A percentile compares a stretch with the other conserved stretches of the same genome.
Evolutionary conservation across 2,329 filamentous ascomycete species (phyloP).

Genomic region (Penicillium vulpinum): DNA sequence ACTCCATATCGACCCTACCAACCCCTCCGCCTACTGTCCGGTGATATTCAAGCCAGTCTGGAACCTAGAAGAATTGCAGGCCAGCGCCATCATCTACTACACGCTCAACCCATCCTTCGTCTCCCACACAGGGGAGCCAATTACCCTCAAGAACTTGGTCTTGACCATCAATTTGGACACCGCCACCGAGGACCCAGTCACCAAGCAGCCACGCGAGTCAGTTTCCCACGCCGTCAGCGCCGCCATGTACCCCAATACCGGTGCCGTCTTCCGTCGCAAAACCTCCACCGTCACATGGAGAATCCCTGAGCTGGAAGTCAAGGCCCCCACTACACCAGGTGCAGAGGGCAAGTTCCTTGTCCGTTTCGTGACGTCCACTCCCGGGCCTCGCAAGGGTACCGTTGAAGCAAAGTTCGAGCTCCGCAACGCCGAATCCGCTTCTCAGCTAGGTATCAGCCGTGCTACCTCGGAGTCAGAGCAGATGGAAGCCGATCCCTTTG

Average conservation of each 20-base stretch:
- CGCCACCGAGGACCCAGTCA: constrained; percentile 40
- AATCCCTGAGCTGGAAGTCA: constrained; percentile 54
- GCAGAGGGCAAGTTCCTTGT: constrained; percentile 75
- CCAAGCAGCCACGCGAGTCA: constrained; percentile 48
- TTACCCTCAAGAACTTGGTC: constrained; percentile 74
- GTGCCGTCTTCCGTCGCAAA: constrained; percentile 49
- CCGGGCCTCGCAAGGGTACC: constrained; percentile 69
- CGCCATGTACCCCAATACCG: constrained; percentile 49
- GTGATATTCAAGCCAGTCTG: constrained; percentile 73
- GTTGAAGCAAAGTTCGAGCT: constrained; percentile 85
- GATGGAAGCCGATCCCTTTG: constrained; percentile 49
- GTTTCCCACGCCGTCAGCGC: constrained; percentile 44
- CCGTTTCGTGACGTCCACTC: constrained; percentile 72
- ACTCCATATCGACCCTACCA: constrained; percentile 67
- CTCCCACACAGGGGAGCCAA: constrained; percentile 45
- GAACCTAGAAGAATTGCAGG: constrained; percentile 81
- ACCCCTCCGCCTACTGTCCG: constrained; percentile 63
- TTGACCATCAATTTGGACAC: constrained; percentile 57
- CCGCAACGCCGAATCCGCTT: constrained; percentile 55
- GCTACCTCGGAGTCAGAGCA: constrained; percentile 29
- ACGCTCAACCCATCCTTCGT: constrained; percentile 72
- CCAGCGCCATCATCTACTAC: constrained; percentile 84
- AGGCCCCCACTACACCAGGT: constrained; percentile 36
- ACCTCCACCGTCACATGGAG: constrained; percentile 49
- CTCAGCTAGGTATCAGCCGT: constrained; percentile 64